Conservation (phyloP, 805 yeast genomes). For the Saccharomycopsis capsularis region DNA sequence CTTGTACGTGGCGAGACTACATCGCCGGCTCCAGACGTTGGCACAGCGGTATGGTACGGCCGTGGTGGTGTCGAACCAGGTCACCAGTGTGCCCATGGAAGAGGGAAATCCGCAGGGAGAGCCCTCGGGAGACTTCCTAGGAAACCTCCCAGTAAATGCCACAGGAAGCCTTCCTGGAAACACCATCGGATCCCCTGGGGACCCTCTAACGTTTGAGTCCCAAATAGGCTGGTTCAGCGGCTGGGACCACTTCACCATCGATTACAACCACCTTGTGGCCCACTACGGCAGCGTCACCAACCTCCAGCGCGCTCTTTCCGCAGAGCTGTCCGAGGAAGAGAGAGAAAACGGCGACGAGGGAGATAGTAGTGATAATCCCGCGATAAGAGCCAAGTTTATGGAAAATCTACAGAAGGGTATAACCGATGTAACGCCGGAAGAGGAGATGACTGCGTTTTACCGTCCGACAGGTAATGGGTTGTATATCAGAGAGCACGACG, state of each 20-base stretch:
- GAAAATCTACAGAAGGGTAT: background rate
- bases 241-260: conserved; percentile 49
- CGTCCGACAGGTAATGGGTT: no score
- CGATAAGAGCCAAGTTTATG: background rate
- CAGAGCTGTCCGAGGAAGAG: background rate
- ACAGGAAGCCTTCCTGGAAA: no score
- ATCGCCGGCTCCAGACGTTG: conserved; percentile 41
- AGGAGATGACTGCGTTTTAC: no score
- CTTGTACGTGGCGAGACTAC: conserved; percentile 36
- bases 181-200: conserved; percentile 4
- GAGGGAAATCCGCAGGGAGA: conserved; percentile 22
- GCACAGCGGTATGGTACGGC: conserved; percentile 48
- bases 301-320: background rate
- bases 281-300: no score
- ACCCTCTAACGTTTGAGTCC: conserved; percentile 41
- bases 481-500: no score
- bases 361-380: background rate
- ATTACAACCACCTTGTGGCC: conserved; percentile 25
- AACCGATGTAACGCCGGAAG: no score
- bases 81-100: conserved; percentile 50
- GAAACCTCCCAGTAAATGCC: no score
- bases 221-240: conserved; percentile 72
- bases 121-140: no score
- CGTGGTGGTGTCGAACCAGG: conserved; percentile 71
- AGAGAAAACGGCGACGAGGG: background rate